Base-by-base conservation (phyloP, 1,139 yeast genomes). In the Maudiozyma humilis region DNA sequence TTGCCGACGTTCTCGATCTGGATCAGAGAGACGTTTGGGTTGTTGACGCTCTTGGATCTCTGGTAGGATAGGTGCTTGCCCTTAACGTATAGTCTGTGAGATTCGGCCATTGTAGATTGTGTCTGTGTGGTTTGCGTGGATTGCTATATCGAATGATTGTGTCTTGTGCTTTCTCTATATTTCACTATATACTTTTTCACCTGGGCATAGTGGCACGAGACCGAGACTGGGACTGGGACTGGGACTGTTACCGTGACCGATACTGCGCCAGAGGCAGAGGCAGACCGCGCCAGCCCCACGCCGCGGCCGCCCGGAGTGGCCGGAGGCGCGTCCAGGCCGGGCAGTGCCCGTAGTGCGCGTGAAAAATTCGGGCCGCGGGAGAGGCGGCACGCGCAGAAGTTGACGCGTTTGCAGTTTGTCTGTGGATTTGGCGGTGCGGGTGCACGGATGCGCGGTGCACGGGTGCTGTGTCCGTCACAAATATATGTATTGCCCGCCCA, bases 41-140 rank as follows among this genome's bases (percentile, higher is more conserved):
- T 86, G 83, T 84, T 87, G 70, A 83, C 87, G 75, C 81, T 82
- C 88, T 89, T 91, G 66, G 96, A 88, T 79, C 98, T 93, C 81
- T 91, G 97, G 95, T 89, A 91, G 66, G 97, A 89, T 71, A 91
- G 73, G 84, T 91, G 97, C 82, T 89, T 89, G 77, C 96, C 98
- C 83, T 89, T 91, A 77, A 91, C 96, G 95, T 91, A 91, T 78
- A 91, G 78, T 85, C 95, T 85, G 79, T 87, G 94, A 72, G 95
- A 82, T 79, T 84, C 94, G 79, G 95, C 89, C 95, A 86, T 86
- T 75, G 70, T 71, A 55, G 31, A 6, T 3, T 33, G 35, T 40
- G 27, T 16, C 16, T 35, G 14, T 35, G 15, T 30, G 27, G 13
- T 13, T 20, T 8, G n/a, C 5, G 23, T 33, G 15, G 41, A 30